Conservation (phyloP, 202 grass and related monocot species). For the Dendrocalamus latiflorus region DNA sequence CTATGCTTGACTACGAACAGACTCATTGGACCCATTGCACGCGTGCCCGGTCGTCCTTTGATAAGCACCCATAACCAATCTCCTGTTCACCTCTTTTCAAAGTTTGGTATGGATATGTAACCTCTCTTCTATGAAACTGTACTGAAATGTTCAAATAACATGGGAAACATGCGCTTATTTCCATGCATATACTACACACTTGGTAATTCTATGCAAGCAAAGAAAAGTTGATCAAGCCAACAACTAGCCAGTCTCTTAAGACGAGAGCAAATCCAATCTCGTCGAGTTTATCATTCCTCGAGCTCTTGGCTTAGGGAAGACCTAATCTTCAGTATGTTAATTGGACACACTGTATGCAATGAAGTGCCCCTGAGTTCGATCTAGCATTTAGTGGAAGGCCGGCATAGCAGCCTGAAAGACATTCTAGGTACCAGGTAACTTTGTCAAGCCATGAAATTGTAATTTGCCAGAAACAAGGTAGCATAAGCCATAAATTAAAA, state of each 20-base stretch:
- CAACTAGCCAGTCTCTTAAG: neutral
- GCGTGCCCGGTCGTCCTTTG: neutral
- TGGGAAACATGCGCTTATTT: too few relatives aligned
- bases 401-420: neutral
- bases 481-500: neutral
- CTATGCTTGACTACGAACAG: neutral
- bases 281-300: neutral
- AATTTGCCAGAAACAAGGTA: neutral
- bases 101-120: too few relatives aligned
- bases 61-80: slow-evolving; percentile 19
- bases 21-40: neutral
- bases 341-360: neutral
- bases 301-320: neutral
- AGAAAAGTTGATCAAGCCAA: neutral
- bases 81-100: neutral
- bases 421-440: neutral
- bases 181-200: too few relatives aligned
- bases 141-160: too few relatives aligned
- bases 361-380: neutral
- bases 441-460: neutral
- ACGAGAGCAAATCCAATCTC: neutral
- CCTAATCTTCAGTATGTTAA: neutral
- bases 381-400: neutral
- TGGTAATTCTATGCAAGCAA: neutral
- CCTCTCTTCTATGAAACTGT: too few relatives aligned